Percentiles rank a stretch among this genome's conserved stretches.
Evolutionary conservation across 192 early-diverging fungal genomes (phyloP).

Genomic region (Backusella parvicylindrica): DNA sequence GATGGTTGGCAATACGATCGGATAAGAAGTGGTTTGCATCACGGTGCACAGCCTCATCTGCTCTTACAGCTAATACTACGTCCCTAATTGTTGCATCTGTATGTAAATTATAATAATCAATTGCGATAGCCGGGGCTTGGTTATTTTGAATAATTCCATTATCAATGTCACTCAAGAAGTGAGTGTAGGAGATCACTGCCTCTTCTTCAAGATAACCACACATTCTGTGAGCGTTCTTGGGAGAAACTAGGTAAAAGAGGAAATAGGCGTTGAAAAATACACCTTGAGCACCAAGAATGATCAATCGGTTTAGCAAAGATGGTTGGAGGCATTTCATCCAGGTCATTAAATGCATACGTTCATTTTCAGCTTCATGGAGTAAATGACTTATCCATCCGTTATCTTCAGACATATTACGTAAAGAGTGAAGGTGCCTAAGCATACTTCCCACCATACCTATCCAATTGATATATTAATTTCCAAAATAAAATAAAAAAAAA

Average conservation of each 20-base stretch:
- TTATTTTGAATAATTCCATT: slow-evolving; percentile 63
- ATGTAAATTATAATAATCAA: slow-evolving; percentile 78
- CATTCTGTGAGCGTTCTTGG: slow-evolving; percentile 81
- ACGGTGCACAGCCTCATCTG: slow-evolving; percentile 87
- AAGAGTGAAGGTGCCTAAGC: slow-evolving; percentile 73
- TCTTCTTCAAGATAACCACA: slow-evolving; percentile 92
- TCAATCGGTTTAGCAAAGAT: slow-evolving; percentile 52
- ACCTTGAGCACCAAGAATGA: slow-evolving; percentile 79
- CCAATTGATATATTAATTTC: slow-evolving; percentile 39
- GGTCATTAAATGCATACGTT: slow-evolving; percentile 60
- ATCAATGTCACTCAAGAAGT: slow-evolving; percentile 74
- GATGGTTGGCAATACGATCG: slow-evolving; percentile 51
- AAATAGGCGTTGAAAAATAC: slow-evolving; percentile 92
- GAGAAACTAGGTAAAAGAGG: slow-evolving; percentile 76
- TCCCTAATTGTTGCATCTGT: slow-evolving; percentile 75
- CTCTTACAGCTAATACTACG: slow-evolving; percentile 81
- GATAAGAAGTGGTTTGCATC: slow-evolving; percentile 90
- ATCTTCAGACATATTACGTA: slow-evolving; percentile 77
- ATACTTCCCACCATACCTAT: slow-evolving; percentile 89
- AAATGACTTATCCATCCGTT: slow-evolving; percentile 90
- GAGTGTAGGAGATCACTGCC: slow-evolving; percentile 88
- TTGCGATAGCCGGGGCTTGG: slow-evolving; percentile 81
- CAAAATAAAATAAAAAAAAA: neutral
- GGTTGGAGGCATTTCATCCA: slow-evolving; percentile 76
- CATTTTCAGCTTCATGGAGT: slow-evolving; percentile 92